Base-by-base conservation (phyloP, 495 filamentous ascomycete genomes). In the Geoglossum glabrum region DNA sequence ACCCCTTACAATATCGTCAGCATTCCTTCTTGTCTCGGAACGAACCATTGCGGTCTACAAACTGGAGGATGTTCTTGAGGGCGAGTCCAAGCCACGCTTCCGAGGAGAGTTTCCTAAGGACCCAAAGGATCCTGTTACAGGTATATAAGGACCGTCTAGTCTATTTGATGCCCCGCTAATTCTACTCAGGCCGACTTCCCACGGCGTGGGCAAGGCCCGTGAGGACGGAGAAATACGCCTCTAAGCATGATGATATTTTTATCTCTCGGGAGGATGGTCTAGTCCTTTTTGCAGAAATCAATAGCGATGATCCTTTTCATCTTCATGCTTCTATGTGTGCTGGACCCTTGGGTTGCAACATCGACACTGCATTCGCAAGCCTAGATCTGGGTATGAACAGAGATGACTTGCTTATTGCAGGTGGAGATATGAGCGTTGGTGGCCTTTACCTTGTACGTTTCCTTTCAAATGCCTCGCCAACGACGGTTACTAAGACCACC, bases 361-460 rank as follows among this genome's bases (percentile, higher is more conserved):
- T 85, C 54, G 78, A 79, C 30, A 77, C 69, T 0, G 80, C 82
- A 2, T 86, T 89, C 67, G 78, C 84, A n/a, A 75, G 72, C 33
- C 61, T 80, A 7, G 77, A 77, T 61, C 54, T 69, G 27, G 67
- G 67, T 27, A 61, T 68, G 19, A 59, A 73, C 8, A 77, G 75
- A 55, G 79, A 79, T 25, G 90, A 96, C 65, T 71, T 93, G 40
- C 74, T 96, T 45, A 70, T 95, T 21, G 78, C 85, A 6, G 85
- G 82, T 17, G 87, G 92, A n/a, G 81, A 84, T 56, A 81, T 81
- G 50, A 84, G 88, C n/a, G 74, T 82, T 61, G 92, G 90, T 7
- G 82, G 82, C 0, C 74, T 89, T 11, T 93, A 84, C 73, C 71
- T 79, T 61, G 82, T 86, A 67, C 70, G 79, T 67, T 49, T 7